phyloP scores from a whole-genome alignment of 257 asterid genomes.

The Plantago ovata region DNA sequence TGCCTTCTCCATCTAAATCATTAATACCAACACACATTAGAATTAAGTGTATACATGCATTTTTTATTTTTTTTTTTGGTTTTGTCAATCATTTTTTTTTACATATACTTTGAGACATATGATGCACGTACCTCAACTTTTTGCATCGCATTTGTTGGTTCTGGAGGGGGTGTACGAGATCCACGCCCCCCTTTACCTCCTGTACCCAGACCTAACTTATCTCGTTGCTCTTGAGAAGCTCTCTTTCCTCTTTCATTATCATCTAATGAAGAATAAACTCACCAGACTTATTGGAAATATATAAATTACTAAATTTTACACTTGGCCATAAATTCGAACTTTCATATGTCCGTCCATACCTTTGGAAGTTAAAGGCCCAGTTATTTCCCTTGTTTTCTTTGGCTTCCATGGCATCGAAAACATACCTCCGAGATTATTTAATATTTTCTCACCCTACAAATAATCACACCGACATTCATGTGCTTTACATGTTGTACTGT shows the following conservation, averaged over 20 bases:
- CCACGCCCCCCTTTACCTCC: constrained; percentile 28
- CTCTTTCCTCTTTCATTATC: constrained; percentile 43
- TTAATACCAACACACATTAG: not conserved
- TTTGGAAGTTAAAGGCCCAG: constrained; percentile 64
- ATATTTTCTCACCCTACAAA: constrained; percentile 77
- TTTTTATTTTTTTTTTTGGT: no score
- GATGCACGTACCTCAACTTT: constrained; percentile 58
- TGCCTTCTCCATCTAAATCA: constrained; percentile 63
- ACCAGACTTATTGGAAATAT: not conserved
- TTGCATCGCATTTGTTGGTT: constrained; percentile 69
- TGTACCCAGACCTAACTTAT: constrained; percentile 61
- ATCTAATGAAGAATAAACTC: constrained; percentile 36
- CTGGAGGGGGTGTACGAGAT: constrained; percentile 58
- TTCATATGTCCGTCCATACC: no score
- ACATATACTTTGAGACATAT: not conserved
- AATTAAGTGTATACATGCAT: not conserved
- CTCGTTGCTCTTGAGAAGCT: constrained; percentile 54
- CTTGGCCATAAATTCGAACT: no score
- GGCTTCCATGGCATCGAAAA: constrained; percentile 95
- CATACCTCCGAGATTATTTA: constrained; percentile 95
- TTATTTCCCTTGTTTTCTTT: constrained; percentile 59
- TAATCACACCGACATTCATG: not conserved
- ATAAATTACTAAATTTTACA: no score
- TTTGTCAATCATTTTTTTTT: not conserved
- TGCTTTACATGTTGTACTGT: not conserved